These are phyloP conservation scores for Echinochloa phyllopogon DNA, from an alignment of 176 grass and related monocot species.

Conservation along the genomic window DNA sequence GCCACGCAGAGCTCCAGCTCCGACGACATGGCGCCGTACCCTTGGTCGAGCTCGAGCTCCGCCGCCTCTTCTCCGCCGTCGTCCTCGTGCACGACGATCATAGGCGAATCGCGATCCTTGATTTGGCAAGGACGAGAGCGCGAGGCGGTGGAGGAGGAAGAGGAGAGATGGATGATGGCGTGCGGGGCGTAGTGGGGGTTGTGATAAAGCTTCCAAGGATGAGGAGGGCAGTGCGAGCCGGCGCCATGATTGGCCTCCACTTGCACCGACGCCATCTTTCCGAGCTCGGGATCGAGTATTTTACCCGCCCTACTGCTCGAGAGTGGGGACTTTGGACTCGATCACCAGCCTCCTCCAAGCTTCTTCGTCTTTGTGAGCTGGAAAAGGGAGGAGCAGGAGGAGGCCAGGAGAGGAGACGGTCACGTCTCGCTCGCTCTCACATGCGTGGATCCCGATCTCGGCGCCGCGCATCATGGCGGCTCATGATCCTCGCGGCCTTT, in stretches of 20 bases:
- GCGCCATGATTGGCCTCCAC: constrained; percentile 47
- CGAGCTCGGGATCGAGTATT: constrained; percentile 49
- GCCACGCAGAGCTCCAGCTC: constrained; percentile 52
- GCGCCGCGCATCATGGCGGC: constrained; percentile 46
- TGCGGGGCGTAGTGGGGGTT: constrained; percentile 52
- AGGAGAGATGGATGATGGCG: background rate
- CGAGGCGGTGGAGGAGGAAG: background rate
- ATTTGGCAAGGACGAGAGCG: background rate
- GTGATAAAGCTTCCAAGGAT: constrained; percentile 74
- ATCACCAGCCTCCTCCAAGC: constrained; percentile 22
- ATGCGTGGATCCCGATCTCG: constrained; percentile 44
- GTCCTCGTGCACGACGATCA: constrained; percentile 47
- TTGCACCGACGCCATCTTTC: constrained; percentile 39
- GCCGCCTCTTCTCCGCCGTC: background rate
- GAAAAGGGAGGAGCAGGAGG: constrained; percentile 24
- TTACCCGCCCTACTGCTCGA: background rate
- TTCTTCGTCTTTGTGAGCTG: constrained; percentile 51
- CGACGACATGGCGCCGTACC: constrained; percentile 7
- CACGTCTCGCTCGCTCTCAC: constrained; percentile 34
- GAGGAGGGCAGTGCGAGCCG: background rate
- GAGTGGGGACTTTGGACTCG: background rate
- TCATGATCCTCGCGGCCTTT: constrained; percentile 28
- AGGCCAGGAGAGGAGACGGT: constrained; percentile 17
- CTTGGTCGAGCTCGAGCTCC: constrained; percentile 5
- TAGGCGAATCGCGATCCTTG: background rate